Base-by-base conservation (phyloP, 2,329 filamentous ascomycete species). In the Phaeomoniella chlamydospora region DNA sequence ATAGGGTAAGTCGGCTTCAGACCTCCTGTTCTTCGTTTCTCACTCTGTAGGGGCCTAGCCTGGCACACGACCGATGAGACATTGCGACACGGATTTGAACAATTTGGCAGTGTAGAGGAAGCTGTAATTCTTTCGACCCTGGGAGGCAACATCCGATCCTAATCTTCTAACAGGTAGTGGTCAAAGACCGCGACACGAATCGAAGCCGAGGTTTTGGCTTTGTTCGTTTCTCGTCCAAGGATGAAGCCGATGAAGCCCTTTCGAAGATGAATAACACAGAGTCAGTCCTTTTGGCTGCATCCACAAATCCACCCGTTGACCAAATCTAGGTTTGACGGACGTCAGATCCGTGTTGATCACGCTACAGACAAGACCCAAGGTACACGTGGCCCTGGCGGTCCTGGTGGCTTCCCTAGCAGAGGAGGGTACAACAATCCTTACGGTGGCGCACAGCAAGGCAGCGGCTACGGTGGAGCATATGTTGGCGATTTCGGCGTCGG, bases 191-290 rank as follows among this genome's bases (percentile, higher is more conserved):
- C 53, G 88, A 96, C 56, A 94, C 88, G 53, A 83, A 85, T 51
- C 85, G 88, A 59, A 94, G 87, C 70, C 84, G 90, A 59, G 90
- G 90, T 41, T 98, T 96, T 58, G 90, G 90, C 33, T 96, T 96
- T 59, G 88, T 98, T 44, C 82, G 87, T 49, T 98, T 88, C 63
- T 64, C 74, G 35, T 56, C 40, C 34, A 57, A 58, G 4, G 45
- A 39, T 12, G 61, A 65, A 35, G 61, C 62, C 5, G 56, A 64
- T 19, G 49, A 51, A 18, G 62, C 62, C 5, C 55, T 60, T 47
- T 46, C 46, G 15, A 51, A 45, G 5, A 62, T 65, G 62, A 63
- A 61, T 49, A 62, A 63, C 47, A 55, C 58, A 39, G 86, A 94
- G 88, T 94, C 71, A 61, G 82, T 55, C 19, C 17, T 37, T 36